Evolutionary conservation across 257 asterid species (phyloP), one percentile per base, ranked within the genome.

Genomic region (Fraxinus cuspidata): DNA sequence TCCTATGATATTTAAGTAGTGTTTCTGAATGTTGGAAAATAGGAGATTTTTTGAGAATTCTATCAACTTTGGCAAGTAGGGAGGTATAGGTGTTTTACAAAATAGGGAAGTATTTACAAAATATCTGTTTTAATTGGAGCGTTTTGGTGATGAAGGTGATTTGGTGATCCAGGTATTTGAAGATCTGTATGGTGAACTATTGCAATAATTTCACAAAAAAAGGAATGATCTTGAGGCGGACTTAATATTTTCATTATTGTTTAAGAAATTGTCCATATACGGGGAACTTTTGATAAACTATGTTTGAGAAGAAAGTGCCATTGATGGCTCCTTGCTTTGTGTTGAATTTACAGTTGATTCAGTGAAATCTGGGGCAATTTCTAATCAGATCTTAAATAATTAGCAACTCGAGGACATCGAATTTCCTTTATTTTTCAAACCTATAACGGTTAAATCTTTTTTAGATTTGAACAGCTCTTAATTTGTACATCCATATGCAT

Each of bases 1-100:
- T 58, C 27, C 13, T 27, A 18, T 67, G 79, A 37, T 70, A 58
- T 49, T 47, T 84, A 71, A 80, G 23, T 32, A 21, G 44, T 51
- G 69, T 42, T 40, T 40, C 47, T 9, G 47, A 40, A 40, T 2
- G 47, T 40, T 6, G 47, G 47, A 40, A 40, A 40, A 40, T 35
- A 70, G 73, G 67, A 77, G 29, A 49, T 76, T 79, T 7, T 40
- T 40, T 40, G 47, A 10, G 47, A 40, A 40, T 40, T 40, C 47
- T 40, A 11, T 40, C 47, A 10, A 40, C 47, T 10, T 40, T 40
- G 79, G 44, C 37, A 32, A 71, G 70, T 70, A 25, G 21, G 56
- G 71, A 47, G 27, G 32, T 70, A 40, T 40, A 40, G 16, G 47
- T 11, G 47, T 10, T 32, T 32, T 32, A 32, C 35, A 32, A 32